Evolutionary conservation across 2,329 filamentous ascomycete genomes (phyloP).

Genomic region (Chrysoporthe austroafricana): DNA sequence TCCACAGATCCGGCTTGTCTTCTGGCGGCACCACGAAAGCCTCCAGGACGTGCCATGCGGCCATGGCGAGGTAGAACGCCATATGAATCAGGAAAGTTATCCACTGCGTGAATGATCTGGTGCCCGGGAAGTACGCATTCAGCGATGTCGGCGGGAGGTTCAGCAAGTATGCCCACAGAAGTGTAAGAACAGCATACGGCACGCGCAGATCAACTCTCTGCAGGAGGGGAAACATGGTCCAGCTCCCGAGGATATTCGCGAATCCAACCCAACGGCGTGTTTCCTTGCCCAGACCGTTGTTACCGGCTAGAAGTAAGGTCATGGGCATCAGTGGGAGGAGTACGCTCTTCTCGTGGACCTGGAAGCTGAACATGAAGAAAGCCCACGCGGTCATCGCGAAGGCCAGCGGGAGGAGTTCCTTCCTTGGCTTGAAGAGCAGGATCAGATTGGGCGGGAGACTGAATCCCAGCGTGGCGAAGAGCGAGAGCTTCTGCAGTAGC

Average conservation of each 20-base stretch:
- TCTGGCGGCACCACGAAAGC: slow-evolving; percentile 68
- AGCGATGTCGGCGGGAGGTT: slow-evolving; percentile 81
- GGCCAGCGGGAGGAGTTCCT: slow-evolving; percentile 76
- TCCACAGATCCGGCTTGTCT: slow-evolving; percentile 90
- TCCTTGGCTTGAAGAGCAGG: slow-evolving; percentile 77
- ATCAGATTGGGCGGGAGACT: slow-evolving; percentile 81
- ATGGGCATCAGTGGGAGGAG: slow-evolving; percentile 90
- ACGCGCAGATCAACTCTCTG: slow-evolving; percentile 81
- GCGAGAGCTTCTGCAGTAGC: slow-evolving; percentile 75
- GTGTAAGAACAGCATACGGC: slow-evolving; percentile 82
- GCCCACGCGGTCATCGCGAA: slow-evolving; percentile 89
- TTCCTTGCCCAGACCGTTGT: slow-evolving; percentile 75
- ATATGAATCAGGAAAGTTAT: slow-evolving; percentile 72
- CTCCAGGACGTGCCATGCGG: slow-evolving; percentile 79
- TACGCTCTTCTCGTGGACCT: slow-evolving; percentile 98
- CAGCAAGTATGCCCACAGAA: slow-evolving; percentile 90
- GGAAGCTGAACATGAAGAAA: slow-evolving; percentile 97
- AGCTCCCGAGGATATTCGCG: slow-evolving; percentile 84
- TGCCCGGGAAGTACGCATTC: slow-evolving; percentile 64
- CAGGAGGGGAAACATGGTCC: slow-evolving; percentile 93
- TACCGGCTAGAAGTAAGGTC: slow-evolving; percentile 77
- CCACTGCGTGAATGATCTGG: slow-evolving; percentile 53
- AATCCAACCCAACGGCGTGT: slow-evolving; percentile 93
- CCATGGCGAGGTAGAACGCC: slow-evolving; percentile 77
- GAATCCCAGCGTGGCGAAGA: slow-evolving; percentile 73